Evolutionary conservation across 1,284 basidiomycete genomes (phyloP), one percentile per base, ranked within the genome.

Genomic region (Ustilago hordei): DNA sequence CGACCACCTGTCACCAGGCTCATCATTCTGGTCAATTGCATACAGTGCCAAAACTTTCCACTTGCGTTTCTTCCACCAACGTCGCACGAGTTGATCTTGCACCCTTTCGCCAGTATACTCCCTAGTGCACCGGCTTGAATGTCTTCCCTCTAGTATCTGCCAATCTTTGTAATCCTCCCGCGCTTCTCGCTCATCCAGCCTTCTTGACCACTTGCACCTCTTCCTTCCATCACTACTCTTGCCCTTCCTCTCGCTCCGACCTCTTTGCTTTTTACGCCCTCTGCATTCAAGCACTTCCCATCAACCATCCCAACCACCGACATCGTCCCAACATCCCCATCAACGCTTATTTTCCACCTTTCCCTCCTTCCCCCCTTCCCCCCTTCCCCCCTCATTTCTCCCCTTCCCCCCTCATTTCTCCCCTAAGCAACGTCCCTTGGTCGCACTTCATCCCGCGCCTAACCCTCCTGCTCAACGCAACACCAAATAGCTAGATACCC

Each of bases 71-170:
- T 45, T 19, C 43, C 7, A 45, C n/a, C n/a, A n/a, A 1, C n/a
- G 23, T 17, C n/a, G 6, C 1, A n/a, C 9, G 8, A 6, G 17
- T 19, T 19, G 0, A 19, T 9, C 43, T 15, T 19, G 19, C 8
- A 45, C 1, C 41, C 41, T 17, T 45, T 50, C 31, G 31, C 9
- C 35, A 38, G 54, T 38, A 17, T 19, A 41, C 9, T 28, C 23
- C 23, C 36, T 23, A 13, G n/a, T 32, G 32, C 8, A 54, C 35
- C 17, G 32, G 59, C 59, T 53, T 61, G 59, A 36, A 61, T 61
- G 59, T n/a, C 19, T 34, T 23, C 5, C 35, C 23, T 53, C 38
- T 61, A 54, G 7, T 13, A 28, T 12, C 23, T 31, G 28, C 7
- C 34, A 38, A 8, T 23, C 36, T 38, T 32, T 13, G 17, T n/a